phyloP scores from a whole-genome alignment of 1,139 yeast genomes.

The Taphrina deformans region DNA sequence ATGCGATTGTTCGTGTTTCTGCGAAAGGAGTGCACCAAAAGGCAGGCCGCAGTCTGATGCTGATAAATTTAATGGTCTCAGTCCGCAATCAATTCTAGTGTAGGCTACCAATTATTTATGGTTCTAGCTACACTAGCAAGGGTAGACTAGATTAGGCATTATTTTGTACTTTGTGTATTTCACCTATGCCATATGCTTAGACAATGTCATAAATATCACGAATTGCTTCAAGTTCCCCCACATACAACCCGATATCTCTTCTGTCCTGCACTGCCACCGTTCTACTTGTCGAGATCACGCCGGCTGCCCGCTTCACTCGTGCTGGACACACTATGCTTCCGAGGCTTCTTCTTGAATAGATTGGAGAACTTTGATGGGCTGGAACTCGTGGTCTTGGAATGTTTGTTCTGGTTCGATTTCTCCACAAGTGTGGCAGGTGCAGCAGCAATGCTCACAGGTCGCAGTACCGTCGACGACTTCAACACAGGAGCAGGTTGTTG shows the following conservation, averaged over 20 bases:
- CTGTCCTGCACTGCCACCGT: no score
- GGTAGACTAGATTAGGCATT: background rate
- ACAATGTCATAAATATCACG: background rate
- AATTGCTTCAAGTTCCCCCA: background rate
- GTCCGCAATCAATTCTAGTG: no score
- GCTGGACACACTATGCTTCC: conserved; percentile 17
- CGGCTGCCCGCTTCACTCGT: conserved; percentile 20
- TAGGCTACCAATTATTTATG: background rate
- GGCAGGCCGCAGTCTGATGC: no score
- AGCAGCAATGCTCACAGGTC: conserved; percentile 1
- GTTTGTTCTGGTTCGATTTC: background rate
- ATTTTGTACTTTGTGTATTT: conserved; percentile 3
- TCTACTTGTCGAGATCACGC: conserved; percentile 8
- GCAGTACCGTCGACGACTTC: background rate
- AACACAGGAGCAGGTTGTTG: background rate
- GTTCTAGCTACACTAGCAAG: background rate
- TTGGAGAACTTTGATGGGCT: conserved; percentile 27
- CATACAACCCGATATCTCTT: no score
- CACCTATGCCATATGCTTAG: background rate
- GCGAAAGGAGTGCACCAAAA: no score
- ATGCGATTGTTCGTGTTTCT: no score
- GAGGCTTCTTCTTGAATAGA: conserved; percentile 27
- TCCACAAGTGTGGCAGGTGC: background rate
- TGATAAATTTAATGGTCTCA: no score
- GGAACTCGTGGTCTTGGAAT: background rate